Conservation (phyloP, 495 filamentous ascomycete genomes). For the Beverwykella pulmonaria region DNA sequence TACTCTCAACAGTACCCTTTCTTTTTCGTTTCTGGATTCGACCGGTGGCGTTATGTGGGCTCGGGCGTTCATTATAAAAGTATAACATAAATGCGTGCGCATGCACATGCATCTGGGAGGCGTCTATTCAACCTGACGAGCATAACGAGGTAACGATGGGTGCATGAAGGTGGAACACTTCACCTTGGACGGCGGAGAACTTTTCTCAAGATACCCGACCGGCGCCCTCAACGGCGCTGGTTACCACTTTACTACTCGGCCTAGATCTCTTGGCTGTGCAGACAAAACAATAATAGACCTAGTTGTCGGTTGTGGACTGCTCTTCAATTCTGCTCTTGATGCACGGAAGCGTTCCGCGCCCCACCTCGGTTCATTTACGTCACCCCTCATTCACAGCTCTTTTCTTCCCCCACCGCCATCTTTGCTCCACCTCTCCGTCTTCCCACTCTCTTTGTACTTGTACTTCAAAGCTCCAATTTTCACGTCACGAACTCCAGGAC, state of each 20-base stretch:
- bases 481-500: no score
- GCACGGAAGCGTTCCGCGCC: background rate
- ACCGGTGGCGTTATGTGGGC: background rate
- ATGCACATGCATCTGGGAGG: slow-evolving; percentile 29
- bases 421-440: background rate
- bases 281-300: background rate
- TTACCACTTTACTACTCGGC: background rate
- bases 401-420: background rate
- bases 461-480: no score
- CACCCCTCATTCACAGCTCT: background rate
- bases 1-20: slow-evolving; percentile 30
- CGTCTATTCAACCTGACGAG: slow-evolving; percentile 42
- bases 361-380: background rate
- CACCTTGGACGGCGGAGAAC: background rate
- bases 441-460: background rate
- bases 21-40: background rate
- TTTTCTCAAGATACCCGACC: slow-evolving; percentile 27
- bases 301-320: background rate
- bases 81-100: slow-evolving; percentile 9
- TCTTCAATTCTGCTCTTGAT: background rate
- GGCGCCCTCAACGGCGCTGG: slow-evolving; percentile 23
- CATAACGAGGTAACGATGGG: slow-evolving; percentile 18
- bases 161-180: slow-evolving; percentile 5
- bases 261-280: background rate
- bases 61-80: slow-evolving; percentile 1